These are phyloP conservation scores for Apocynum venetum DNA, from an alignment of 257 asterid genomes.

Conservation along the genomic window DNA sequence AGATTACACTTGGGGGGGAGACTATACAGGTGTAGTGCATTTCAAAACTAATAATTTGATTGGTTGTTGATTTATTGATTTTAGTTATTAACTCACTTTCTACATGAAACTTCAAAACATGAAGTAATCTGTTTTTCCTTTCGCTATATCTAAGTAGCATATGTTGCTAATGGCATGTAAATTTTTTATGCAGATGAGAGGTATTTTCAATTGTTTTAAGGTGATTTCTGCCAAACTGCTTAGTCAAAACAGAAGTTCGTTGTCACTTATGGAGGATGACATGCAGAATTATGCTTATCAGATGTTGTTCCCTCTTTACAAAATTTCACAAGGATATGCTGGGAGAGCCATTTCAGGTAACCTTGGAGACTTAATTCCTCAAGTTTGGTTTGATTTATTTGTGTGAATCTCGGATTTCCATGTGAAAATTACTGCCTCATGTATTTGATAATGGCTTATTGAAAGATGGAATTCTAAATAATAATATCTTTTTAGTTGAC, in stretches of 20 bases:
- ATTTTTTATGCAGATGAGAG: constrained; percentile 59
- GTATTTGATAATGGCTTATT: not conserved
- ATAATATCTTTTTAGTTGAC: not conserved
- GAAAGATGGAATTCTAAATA: not conserved
- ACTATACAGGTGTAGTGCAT: constrained; percentile 47
- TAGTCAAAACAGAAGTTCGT: constrained; percentile 14
- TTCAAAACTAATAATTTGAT: not conserved
- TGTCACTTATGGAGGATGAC: constrained; percentile 37
- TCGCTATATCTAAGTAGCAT: constrained; percentile 12
- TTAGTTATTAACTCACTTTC: not conserved
- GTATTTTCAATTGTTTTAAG: constrained; percentile 67
- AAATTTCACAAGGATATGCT: constrained; percentile 71
- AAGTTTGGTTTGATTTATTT: not conserved
- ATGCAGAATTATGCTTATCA: constrained; percentile 53
- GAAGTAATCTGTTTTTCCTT: not conserved
- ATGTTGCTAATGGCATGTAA: not conserved
- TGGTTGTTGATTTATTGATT: not conserved
- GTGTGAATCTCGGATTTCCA: not conserved
- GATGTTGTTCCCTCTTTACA: constrained; percentile 70
- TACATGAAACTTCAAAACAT: not conserved
- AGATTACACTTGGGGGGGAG: constrained; percentile 63
- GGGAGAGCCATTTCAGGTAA: constrained; percentile 80
- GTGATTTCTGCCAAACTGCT: constrained; percentile 59
- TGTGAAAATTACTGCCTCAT: not conserved
- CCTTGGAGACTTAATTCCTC: not conserved